Evolutionary conservation across 768 basidiomycete species (phyloP).

Genomic region (Candolleomyces eurysporus): DNA sequence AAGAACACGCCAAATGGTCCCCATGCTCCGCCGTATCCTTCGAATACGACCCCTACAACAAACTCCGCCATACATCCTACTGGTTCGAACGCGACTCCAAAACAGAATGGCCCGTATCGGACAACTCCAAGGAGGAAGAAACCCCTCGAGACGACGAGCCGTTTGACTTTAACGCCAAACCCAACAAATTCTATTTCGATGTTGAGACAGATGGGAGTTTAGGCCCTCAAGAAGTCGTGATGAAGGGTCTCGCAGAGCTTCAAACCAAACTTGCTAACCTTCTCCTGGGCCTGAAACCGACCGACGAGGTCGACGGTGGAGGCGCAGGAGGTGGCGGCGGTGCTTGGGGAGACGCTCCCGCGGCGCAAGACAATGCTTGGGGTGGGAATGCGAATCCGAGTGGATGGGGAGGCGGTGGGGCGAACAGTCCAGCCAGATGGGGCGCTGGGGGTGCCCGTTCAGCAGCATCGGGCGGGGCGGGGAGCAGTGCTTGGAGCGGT

Average conservation of each 20-base stretch:
- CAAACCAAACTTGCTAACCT: constrained; percentile 81
- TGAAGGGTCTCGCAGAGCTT: constrained; percentile 79
- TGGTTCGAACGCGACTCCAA: constrained; percentile 87
- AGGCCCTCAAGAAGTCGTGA: constrained; percentile 83
- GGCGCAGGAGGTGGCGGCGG: neutral
- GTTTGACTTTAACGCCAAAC: constrained; percentile 88
- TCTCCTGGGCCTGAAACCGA: constrained; percentile 68
- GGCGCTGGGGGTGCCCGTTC: constrained; percentile 10
- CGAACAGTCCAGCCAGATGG: constrained; percentile 3
- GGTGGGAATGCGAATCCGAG: constrained; percentile 21
- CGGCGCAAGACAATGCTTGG: constrained; percentile 15
- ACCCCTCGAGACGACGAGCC: constrained; percentile 72
- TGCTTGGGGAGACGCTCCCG: constrained; percentile 16
- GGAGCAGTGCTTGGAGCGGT: constrained; percentile 16
- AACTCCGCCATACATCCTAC: constrained; percentile 90
- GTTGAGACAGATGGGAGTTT: constrained; percentile 94
- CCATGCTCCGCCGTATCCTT: constrained; percentile 93
- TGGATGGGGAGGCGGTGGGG: constrained; percentile 12
- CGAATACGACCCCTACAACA: constrained; percentile 98
- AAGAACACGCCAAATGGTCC: constrained; percentile 99
- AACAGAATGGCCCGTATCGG: constrained; percentile 88
- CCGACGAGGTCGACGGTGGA: neutral
- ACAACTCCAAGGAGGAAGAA: constrained; percentile 85
- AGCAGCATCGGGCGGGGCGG: constrained; percentile 5
- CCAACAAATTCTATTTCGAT: constrained; percentile 89